Evolutionary conservation across 139 green algal species (phyloP), one percentile per base, ranked within the genome.

Genomic region (Ettlia oleoabundans): DNA sequence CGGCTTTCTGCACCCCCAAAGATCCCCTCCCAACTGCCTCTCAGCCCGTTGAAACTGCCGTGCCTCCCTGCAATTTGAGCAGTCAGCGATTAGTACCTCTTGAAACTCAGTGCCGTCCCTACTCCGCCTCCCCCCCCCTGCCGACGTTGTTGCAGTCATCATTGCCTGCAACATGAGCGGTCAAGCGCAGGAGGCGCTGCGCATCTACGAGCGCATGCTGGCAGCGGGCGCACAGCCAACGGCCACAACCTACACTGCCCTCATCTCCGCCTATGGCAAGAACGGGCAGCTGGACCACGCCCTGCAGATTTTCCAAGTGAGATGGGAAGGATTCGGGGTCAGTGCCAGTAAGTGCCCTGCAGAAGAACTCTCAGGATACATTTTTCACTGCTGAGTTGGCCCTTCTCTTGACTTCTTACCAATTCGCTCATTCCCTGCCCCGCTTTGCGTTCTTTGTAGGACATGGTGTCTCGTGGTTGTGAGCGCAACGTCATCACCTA

Each of bases 251-350:
- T 97, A 93, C 87, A 97, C 92, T 2, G 93, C 94, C 15, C 91
- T 98, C 58, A 96, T 98, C 83, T 93, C 88, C 52, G 92, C 92
- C 10, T 95, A 94, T 47, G 93, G 92, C 79, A 95, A 94, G 84
- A 87, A 87, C 80, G 92, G 92, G 37, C 84, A 92, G 84, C 83
- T 94, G 86, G 89, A 91, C 55, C 67, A 40, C 13, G 92, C 91
- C 41, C 70, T 95, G 81, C 84, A 92, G 79, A 91, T 95, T 22
- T 95, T 93, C 74, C 81, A 87, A 32, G 82, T 87, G 85, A 67
- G 88, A 66, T 70, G 80, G 58, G 24, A 19, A 42, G 28, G 40
- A 1, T 9, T 26, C 10, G 76, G 42, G 26, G 37, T 13, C 21
- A 19, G 51, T 52, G n/a, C n/a, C n/a, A n/a, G n/a, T n/a, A n/a